Evolutionary conservation across 106 monocot genomes (phyloP), one percentile per base, ranked within the genome.

Genomic region (Acanthochlamys bracteata): DNA sequence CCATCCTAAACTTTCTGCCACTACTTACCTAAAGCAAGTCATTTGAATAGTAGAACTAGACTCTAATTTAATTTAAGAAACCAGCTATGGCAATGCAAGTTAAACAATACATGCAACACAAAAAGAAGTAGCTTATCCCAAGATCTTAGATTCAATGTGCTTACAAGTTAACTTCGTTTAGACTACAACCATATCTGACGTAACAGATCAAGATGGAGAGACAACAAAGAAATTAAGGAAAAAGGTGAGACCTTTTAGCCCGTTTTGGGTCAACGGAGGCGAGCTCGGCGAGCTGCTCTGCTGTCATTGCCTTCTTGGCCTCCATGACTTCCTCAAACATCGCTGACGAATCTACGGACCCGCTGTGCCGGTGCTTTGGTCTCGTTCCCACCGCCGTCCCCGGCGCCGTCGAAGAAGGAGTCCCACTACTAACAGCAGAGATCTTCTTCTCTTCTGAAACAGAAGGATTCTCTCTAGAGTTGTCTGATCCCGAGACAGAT

Each of bases 221-320:
- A 55, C 3, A 10, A 55, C 2, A 17, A 10, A 21, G 20, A 55
- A 10, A 55, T 3, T 19, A 21, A 4, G 11, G 4, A 59, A 59
- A 33, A 59, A 26, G 25, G 52, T 15, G 23, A 16, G 10, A 89
- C 93, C 93, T 93, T 66, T 89, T 93, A 7, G 85, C 93, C 17
- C 85, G 79, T 68, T 93, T 93, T 0, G 93, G 93, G 59, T 93
- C 93, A 54, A 82, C 66, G 43, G 80, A 63, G 10, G 88, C 75
- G 20, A 89, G 77, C 67, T 93, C 85, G 11, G 88, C 85, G 0
- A 93, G 77, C 79, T 93, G 78, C 25, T 93, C 93, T 2, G 85
- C 61, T 16, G 82, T 68, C 88, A 93, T 93, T 53, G 88, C 93
- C 88, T 93, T 93, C 78, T 93, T 93, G 20, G 83, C 85, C 78